phyloP scores from a whole-genome alignment of 306 rosid genomes.

The Prunus persica region Prunus_persica_NCBIv2 NC_034010.1:22215501-22216000 shows the following conservation, averaged over 20 bases:
- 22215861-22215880: not conserved
- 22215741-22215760: not conserved
- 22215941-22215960: not conserved
- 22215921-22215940: not conserved
- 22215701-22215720: conserved; percentile 27
- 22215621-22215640: not conserved
- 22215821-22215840: not conserved
- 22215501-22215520: not conserved
- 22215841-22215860: not conserved
- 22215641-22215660: not conserved
- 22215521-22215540: too few relatives aligned
- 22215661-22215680: not conserved
- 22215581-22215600: not conserved
- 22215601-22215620: conserved; percentile 10
- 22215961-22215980: too few relatives aligned
- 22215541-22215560: not conserved
- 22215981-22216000: too few relatives aligned
- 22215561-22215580: not conserved
- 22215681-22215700: conserved; percentile 23
- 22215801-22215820: not conserved
- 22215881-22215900: not conserved
- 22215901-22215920: not conserved
- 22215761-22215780: not conserved
- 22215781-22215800: not conserved
- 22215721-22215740: not conserved